Conservation (phyloP, 306 rosid species). For the Notholithocarpus densiflorus region DNA sequence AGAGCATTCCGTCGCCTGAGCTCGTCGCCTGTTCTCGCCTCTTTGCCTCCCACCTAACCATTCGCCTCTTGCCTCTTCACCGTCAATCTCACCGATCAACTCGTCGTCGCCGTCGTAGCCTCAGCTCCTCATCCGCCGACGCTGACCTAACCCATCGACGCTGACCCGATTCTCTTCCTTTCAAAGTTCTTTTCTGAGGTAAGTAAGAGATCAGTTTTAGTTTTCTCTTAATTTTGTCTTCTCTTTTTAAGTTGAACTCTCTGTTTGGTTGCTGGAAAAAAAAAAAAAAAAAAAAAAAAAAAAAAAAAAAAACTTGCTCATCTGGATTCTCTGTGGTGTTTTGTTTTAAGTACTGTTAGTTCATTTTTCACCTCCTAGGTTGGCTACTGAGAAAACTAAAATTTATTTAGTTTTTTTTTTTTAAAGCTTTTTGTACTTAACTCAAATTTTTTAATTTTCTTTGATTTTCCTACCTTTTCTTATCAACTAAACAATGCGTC, state of each 20-base stretch:
- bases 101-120: too few species aligned
- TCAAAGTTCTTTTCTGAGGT: slow-evolving; percentile 39
- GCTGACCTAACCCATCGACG: too few species aligned
- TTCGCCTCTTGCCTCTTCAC: too few species aligned
- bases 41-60: too few species aligned
- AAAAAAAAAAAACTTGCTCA: too few species aligned
- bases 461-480: slow-evolving; percentile 2
- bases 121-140: too few species aligned
- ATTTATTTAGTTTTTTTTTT: neutral
- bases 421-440: neutral
- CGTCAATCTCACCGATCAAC: too few species aligned
- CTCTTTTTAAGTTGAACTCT: neutral
- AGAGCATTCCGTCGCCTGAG: too few species aligned
- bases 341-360: slow-evolving; percentile 7
- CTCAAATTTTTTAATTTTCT: neutral
- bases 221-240: neutral
- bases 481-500: neutral
- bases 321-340: neutral
- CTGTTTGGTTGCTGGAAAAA: slow-evolving; percentile 13
- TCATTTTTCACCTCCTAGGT: slow-evolving; percentile 14
- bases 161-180: too few species aligned
- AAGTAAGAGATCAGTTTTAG: slow-evolving; percentile 39
- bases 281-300: slow-evolving; percentile 7
- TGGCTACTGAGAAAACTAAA: neutral
- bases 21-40: too few species aligned